Evolutionary conservation across 2,329 filamentous ascomycete species (phyloP), one percentile per base, ranked within the genome.

Genomic region (Stromatinia cepivora): DNA sequence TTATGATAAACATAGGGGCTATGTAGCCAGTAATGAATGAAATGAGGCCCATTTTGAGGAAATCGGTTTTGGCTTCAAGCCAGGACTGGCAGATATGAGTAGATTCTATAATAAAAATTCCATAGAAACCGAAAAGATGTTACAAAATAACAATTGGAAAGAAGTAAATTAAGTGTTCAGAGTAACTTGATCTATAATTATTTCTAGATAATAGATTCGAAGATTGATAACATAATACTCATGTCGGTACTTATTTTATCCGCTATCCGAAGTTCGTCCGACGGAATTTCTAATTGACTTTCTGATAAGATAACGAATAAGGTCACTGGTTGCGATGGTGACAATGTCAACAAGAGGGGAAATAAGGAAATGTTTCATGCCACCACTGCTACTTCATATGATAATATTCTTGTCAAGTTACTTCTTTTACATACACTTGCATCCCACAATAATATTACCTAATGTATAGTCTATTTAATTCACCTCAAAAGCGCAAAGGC

Each of bases 1-100:
- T 73, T 74, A 89, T 82, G 71, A 90, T 83, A 77, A 90, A 90
- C 68, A 88, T 78, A 31, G 88, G 88, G 78, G 88, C 87, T 71
- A 87, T 78, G 76, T 84, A 84, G 81, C 84, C 85, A 77, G 86
- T 82, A 71, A 87, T 71, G 42, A 76, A 74, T 53, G 75, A 71
- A 56, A 75, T 46, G 63, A 79, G 66, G 17, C 74, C 76, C 76
- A 78, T 78, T 28, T 71, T 78, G 74, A 54, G 6, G 5, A 28
- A 17, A 36, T 53, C 20, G 28, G 3, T 28, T 36, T 28, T 54
- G 39, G 42, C 13, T 58, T 68, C 28, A 6, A 39, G 66, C 66
- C 66, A 34, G 36, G 15, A 68, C 34, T 64, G 66, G 58, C 66
- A 68, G 36, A 39, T 48, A 22, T 34, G 36, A 69, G 22, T 9